Conservation (phyloP, 2,329 filamentous ascomycete species). For the Drechslera avenae region DNA sequence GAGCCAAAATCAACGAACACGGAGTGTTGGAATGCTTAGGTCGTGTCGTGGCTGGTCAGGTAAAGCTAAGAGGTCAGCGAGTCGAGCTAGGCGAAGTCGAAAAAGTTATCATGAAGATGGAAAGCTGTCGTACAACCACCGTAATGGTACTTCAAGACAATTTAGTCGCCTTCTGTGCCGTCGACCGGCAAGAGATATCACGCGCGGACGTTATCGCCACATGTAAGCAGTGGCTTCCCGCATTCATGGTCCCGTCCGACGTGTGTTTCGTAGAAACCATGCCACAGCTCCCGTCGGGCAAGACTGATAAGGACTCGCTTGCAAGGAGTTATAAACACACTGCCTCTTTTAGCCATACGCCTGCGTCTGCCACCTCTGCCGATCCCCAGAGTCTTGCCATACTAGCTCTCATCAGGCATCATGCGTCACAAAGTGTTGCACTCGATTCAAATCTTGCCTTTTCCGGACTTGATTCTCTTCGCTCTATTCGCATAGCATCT, state of each 20-base stretch:
- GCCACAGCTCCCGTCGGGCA: conserved; percentile 80
- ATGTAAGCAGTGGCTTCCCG: conserved; percentile 77
- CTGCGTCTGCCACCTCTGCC: conserved; percentile 12
- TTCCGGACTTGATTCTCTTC: conserved; percentile 69
- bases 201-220: conserved; percentile 57
- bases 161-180: conserved; percentile 76
- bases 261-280: conserved; percentile 68
- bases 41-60: conserved; percentile 77
- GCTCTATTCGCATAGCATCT: conserved; percentile 68
- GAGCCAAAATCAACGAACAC: conserved; percentile 68
- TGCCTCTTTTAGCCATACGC: conserved; percentile 15
- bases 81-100: conserved; percentile 73
- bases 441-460: conserved; percentile 55
- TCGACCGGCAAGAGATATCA: conserved; percentile 51
- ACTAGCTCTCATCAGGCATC: conserved; percentile 48
- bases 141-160: conserved; percentile 70
- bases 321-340: conserved; percentile 59
- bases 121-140: conserved; percentile 64
- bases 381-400: conserved; percentile 39
- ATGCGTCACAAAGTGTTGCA: conserved; percentile 50
- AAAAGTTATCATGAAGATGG: conserved; percentile 37
- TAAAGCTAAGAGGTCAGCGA: conserved; percentile 84
- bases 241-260: conserved; percentile 82
- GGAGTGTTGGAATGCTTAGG: conserved; percentile 84
- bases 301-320: conserved; percentile 73